These are phyloP conservation scores for Fusarium buxicola DNA, from an alignment of 2,329 filamentous ascomycete genomes.

Conservation along the genomic window DNA sequence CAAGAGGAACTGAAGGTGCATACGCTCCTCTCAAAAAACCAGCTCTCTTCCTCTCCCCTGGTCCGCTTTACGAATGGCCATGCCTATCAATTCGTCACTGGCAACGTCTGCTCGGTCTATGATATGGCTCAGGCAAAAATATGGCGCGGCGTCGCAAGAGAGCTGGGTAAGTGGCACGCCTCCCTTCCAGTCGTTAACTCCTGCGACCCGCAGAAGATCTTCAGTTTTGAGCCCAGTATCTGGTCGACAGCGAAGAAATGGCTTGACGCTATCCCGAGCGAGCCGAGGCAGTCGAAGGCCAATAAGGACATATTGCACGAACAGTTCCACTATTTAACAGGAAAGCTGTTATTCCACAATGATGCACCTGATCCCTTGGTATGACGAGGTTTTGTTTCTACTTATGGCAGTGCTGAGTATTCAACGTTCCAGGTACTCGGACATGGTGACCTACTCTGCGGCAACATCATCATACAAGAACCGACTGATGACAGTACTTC, in stretches of 20 bases:
- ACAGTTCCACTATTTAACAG: conserved; percentile 32
- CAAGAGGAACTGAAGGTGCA: conserved; percentile 39
- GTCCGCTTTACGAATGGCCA: conserved; percentile 40
- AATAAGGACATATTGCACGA: conserved; percentile 18
- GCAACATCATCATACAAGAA: conserved; percentile 40
- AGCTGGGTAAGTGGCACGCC: conserved; percentile 36
- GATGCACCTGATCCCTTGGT: conserved; percentile 30
- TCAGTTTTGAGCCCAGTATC: conserved; percentile 28
- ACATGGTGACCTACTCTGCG: conserved; percentile 38
- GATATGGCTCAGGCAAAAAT: conserved; percentile 29
- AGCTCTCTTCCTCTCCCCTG: conserved; percentile 32
- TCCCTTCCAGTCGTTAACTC: conserved; percentile 9
- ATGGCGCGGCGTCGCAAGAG: conserved; percentile 35
- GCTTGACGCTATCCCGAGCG: conserved; percentile 29
- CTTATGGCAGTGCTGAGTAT: background rate
- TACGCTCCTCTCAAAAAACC: conserved; percentile 28
- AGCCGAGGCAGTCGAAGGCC: conserved; percentile 1
- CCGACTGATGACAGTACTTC: background rate
- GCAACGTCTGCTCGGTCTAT: conserved; percentile 24
- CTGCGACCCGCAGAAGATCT: background rate
- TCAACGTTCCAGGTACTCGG: conserved; percentile 28
- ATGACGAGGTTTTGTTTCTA: conserved; percentile 2
- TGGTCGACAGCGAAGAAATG: conserved; percentile 41
- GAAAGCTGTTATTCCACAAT: conserved; percentile 16
- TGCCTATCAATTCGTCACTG: conserved; percentile 34